These are phyloP conservation scores for Dendrobium huoshanense DNA, from an alignment of 106 monocot species.

Conservation along the genomic window DNA sequence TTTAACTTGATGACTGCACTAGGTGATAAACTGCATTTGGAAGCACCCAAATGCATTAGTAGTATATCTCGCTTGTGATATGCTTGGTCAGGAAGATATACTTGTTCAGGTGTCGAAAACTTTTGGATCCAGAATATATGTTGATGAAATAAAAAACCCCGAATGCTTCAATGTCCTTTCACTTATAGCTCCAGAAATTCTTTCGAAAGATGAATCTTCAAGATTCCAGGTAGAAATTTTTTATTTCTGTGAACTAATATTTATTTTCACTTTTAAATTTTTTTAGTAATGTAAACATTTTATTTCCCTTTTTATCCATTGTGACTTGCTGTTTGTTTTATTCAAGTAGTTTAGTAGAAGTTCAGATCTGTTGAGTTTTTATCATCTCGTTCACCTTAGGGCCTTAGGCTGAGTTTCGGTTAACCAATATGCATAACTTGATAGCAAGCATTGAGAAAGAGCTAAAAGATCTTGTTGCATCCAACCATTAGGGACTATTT, in stretches of 20 bases:
- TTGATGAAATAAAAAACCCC: conserved; percentile 51
- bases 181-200: conserved; percentile 62
- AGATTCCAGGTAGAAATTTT: conserved; percentile 63
- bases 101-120: conserved; percentile 69
- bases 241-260: neutral
- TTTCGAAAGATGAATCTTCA: conserved; percentile 61
- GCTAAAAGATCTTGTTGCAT: too few relatives aligned
- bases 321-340: neutral
- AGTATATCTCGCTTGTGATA: conserved; percentile 88
- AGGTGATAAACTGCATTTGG: conserved; percentile 99
- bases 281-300: neutral
- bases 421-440: too few relatives aligned
- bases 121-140: conserved; percentile 87
- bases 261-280: neutral
- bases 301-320: neutral
- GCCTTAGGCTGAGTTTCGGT: too few relatives aligned
- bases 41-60: conserved; percentile 84
- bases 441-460: too few relatives aligned
- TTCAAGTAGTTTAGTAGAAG: neutral
- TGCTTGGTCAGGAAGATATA: conserved; percentile 97
- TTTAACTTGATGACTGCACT: neutral
- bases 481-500: too few relatives aligned
- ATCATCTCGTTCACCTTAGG: neutral
- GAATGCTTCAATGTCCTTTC: conserved; percentile 55
- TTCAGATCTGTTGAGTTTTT: neutral